Base-by-base conservation (phyloP, 768 basidiomycete species). In the Infundibulicybe gibba region DNA sequence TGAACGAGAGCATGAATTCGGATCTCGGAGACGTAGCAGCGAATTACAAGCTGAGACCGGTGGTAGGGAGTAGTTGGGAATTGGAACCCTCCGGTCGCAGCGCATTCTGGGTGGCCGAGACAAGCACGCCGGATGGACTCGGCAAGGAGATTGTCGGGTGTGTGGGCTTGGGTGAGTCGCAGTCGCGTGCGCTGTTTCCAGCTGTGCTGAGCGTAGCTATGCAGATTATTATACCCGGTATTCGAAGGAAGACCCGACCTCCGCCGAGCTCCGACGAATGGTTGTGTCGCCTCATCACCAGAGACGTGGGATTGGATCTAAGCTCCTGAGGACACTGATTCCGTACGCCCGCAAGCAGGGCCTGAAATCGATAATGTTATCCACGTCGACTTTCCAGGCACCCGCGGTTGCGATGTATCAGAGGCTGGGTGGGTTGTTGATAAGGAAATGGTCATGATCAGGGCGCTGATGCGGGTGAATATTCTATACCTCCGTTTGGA, bases 21-120 rank as follows among this genome's bases (percentile, higher is more conserved):
- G 35, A 38, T 10, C 35, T 38, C 6, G 35, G 4, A 38, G 35
- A 38, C 10, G 17, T 38, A 14, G 17, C 35, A n/a, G 17, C 4
- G 35, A 14, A 38, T 19, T 38, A 38, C 17, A 38, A 10, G 6
- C 41, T 47, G 32, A 46, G 46, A 1, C 43, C 3, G 11, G 32
- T 16, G 25, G 45, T 19, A 14, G 32, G 31, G 16, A 17, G n/a
- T 6, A 17, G 16, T 13, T 14, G 20, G 4, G 16, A 17, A 15
- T 25, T 51, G 6, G 16, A 39, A 12, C 51, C 50, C 14, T 32
- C 49, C 2, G 46, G 44, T 17, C 52, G 51, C 3, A 56, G 52
- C 10, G 60, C 43, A 6, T 61, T 61, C 39, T 61, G 58, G 58
- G 56, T 61, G 17, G 56, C 51, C 8, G 60, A 50, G 32, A 49